Base-by-base conservation (phyloP, 441 rosid genomes). In the Euphorbia celastroides region DNA sequence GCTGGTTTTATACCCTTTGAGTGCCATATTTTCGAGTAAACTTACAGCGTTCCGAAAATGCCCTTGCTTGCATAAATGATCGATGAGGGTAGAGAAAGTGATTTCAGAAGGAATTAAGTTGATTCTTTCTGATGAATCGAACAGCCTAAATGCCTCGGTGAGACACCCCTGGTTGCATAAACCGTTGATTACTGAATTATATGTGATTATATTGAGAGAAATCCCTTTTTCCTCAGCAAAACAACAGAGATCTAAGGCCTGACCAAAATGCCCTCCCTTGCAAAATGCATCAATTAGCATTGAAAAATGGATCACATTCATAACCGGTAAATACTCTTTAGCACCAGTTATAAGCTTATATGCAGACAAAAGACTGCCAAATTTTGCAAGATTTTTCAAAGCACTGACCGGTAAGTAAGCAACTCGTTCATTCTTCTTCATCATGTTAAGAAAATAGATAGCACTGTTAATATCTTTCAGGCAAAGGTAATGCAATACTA, bases 101-200 rank as follows among this genome's bases (percentile, higher is more conserved):
- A 87, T 78, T 34, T 62, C 76, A 27, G 97, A 88, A 9, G 97
- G 90, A 69, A 66, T 69, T 78, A 85, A 72, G 61, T 79, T 76
- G 27, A 81, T 79, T 46, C 74, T 84, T 72, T 88, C 96, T 42
- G 90, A 76, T 5, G 93, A 87, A 78, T 90, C 92, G 77, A 85
- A 93, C 42, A 93, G 76, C 59, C 90, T 87, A 67, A 88, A 85
- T 73, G 98, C 98, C 80, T 90, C 96, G 75, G 82, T 67, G 70
- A 90, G 83, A 75, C 89, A 90, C 62, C 95, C 93, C 68, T 88
- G 92, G 67, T 41, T 73, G 76, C 96, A 93, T 78, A 90, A 79
- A 60, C 94, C 89, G 69, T 77, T 70, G 62, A 90, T 81, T 66
- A 90, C 73, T 36, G 93, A 74, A 77, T 90, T 93, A 71, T 89